Conservation (phyloP, 2,329 filamentous ascomycete species). For the Neonectria neomacrospora region DNA sequence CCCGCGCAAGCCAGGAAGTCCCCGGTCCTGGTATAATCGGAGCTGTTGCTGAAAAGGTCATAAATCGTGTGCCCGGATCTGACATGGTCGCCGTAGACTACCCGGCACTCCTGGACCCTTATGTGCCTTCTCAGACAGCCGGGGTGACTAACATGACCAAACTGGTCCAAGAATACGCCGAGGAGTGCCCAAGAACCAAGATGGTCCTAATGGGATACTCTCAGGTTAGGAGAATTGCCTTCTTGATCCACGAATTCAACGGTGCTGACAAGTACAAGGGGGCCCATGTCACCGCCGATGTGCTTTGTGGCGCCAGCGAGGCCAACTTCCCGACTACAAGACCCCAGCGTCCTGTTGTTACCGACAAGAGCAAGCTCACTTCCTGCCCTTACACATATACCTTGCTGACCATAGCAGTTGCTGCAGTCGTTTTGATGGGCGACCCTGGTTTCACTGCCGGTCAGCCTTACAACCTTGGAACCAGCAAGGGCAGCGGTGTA, state of each 20-base stretch:
- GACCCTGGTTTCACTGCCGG: constrained; percentile 38
- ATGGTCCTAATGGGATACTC: constrained; percentile 41
- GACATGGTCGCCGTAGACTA: constrained; percentile 29
- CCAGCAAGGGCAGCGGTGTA: constrained; percentile 33
- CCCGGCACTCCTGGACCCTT: constrained; percentile 32
- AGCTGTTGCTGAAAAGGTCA: constrained; percentile 29
- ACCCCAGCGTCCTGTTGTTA: constrained; percentile 19
- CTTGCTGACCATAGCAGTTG: constrained; percentile 23
- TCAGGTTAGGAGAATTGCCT: constrained; percentile 19
- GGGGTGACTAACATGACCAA: constrained; percentile 28
- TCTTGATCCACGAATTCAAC: accelerated
- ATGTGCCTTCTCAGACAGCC: constrained; percentile 33
- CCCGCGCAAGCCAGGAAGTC: constrained; percentile 36
- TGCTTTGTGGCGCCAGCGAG: constrained; percentile 38
- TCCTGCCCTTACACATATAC: accelerated
- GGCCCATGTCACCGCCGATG: constrained; percentile 38
- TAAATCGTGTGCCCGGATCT: constrained; percentile 23
- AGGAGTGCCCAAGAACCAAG: constrained; percentile 32
- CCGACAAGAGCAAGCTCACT: constrained; percentile 26
- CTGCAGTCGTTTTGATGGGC: constrained; percentile 38
- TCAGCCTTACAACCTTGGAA: constrained; percentile 35
- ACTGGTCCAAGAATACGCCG: constrained; percentile 23
- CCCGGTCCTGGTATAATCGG: constrained; percentile 38
- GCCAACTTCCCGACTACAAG: constrained; percentile 32
- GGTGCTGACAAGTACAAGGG: constrained; percentile 28